Conservation (phyloP, 305 asterid species). For the Fraxinus xanthoxyloides region DNA sequence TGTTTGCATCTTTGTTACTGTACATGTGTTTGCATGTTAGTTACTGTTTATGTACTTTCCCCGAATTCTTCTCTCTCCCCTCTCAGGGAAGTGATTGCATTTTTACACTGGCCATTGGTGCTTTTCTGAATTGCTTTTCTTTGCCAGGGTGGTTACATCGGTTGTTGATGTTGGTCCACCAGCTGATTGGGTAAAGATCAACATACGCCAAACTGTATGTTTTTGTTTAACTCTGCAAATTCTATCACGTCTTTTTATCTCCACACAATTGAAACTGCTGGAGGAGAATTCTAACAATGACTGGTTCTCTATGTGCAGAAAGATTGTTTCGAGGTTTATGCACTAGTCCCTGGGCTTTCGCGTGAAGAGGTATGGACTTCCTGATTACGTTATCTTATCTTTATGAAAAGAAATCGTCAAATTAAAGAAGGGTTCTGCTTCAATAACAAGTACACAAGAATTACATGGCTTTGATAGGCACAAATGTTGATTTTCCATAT, state of each 20-base stretch:
- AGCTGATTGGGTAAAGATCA: conserved; percentile 92
- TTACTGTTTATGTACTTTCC: background rate
- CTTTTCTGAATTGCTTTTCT: conserved; percentile 14
- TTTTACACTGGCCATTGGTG: background rate
- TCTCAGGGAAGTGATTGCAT: background rate
- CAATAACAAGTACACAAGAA: no score
- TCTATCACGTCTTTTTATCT: background rate
- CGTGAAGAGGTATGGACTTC: conserved; percentile 48
- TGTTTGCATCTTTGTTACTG: background rate
- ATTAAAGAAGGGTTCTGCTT: no score
- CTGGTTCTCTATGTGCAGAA: conserved; percentile 50
- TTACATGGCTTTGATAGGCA: no score
- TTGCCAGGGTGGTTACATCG: conserved; percentile 65
- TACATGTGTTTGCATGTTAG: conserved; percentile 7
- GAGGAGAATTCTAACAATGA: conserved; percentile 14
- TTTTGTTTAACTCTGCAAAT: conserved; percentile 2
- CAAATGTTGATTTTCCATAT: background rate
- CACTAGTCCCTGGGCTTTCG: conserved; percentile 88
- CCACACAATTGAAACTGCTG: background rate
- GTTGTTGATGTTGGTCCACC: conserved; percentile 92
- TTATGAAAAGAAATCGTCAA: background rate
- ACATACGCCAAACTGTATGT: conserved; percentile 77
- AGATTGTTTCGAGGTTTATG: conserved; percentile 92
- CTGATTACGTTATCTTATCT: background rate
- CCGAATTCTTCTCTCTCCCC: no score